Percentiles rank a stretch among this genome's conserved stretches.
phyloP scores from a whole-genome alignment of 2,329 filamentous ascomycete genomes.

The Aureobasidium subglaciale region DNA sequence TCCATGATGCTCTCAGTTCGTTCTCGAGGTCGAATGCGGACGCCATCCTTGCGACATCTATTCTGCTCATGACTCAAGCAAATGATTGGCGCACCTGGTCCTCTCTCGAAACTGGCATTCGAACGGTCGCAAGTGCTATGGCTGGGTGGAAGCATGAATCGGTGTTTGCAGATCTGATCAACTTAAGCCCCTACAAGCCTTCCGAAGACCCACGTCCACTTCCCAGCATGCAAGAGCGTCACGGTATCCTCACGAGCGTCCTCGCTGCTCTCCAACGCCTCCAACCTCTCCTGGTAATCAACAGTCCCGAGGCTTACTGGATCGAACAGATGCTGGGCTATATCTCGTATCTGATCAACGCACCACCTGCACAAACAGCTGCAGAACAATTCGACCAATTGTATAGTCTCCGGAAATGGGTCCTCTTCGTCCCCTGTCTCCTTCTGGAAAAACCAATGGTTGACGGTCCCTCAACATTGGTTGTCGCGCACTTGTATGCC shows the following conservation, averaged over 20 bases:
- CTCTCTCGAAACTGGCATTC: constrained; percentile 84
- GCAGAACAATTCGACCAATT: constrained; percentile 86
- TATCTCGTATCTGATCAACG: constrained; percentile 37
- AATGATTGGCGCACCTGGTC: constrained; percentile 94
- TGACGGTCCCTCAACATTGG: constrained; percentile 70
- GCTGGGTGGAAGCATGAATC: constrained; percentile 86
- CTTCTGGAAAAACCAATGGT: constrained; percentile 70
- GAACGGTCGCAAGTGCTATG: constrained; percentile 86
- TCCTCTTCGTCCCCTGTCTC: constrained; percentile 89
- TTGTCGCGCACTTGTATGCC: constrained; percentile 88
- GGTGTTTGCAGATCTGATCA: constrained; percentile 74
- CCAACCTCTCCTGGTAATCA: constrained; percentile 35
- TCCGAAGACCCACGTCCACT: not conserved
- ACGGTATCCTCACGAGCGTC: constrained; percentile 32
- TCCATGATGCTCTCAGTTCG: constrained; percentile 77
- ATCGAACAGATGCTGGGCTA: constrained; percentile 42
- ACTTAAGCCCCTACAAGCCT: constrained; percentile 1
- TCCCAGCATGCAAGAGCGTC: constrained; percentile 12
- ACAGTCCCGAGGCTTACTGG: constrained; percentile 43
- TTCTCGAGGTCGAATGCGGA: constrained; percentile 86
- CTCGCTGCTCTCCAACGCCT: constrained; percentile 37
- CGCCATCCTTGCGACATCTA: constrained; percentile 81
- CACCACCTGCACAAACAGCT: constrained; percentile 43
- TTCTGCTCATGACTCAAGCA: constrained; percentile 91
- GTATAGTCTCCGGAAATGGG: constrained; percentile 80